These are phyloP conservation scores for Haplographium delicatum DNA, from an alignment of 495 filamentous ascomycete species.

Conservation along the genomic window DNA sequence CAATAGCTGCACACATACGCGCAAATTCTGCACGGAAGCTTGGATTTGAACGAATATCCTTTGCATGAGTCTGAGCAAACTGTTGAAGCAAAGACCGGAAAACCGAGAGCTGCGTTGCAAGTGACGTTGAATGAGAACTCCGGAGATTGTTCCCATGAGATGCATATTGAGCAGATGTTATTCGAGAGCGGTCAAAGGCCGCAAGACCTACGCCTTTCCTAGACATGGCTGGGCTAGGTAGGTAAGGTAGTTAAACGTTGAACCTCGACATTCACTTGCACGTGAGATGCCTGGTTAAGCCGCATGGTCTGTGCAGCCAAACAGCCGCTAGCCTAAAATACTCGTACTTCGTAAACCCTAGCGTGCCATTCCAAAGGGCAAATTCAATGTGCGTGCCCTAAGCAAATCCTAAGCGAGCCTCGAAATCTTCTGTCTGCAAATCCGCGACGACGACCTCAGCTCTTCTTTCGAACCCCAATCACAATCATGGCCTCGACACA, in stretches of 20 bases:
- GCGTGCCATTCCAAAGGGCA: too few relatives aligned
- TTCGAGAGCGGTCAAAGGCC: conserved; percentile 78
- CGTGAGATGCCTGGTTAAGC: too few relatives aligned
- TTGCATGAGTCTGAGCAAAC: conserved; percentile 89
- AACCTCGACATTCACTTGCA: conserved; percentile 2
- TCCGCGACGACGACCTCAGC: too few relatives aligned
- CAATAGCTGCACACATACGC: conserved; percentile 95
- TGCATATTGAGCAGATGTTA: conserved; percentile 79
- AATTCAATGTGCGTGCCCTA: too few relatives aligned
- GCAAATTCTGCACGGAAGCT: conserved; percentile 95
- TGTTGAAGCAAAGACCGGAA: conserved; percentile 91
- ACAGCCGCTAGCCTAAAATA: too few relatives aligned
- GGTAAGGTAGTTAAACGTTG: too few relatives aligned
- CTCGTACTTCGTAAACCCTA: too few relatives aligned
- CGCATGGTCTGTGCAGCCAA: too few relatives aligned
- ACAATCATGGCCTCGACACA: conserved; percentile 70
- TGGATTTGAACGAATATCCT: conserved; percentile 92
- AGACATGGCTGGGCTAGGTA: conserved; percentile 48
- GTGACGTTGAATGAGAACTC: conserved; percentile 69
- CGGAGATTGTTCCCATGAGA: conserved; percentile 82
- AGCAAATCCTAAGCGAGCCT: too few relatives aligned
- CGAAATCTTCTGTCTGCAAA: background rate
- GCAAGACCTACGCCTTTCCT: conserved; percentile 82
- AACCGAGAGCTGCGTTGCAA: conserved; percentile 88
- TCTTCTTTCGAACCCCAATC: too few relatives aligned